These are phyloP conservation scores for Calonectria pseudoturangicola DNA, from an alignment of 2,329 filamentous ascomycete genomes.

Conservation along the genomic window DNA sequence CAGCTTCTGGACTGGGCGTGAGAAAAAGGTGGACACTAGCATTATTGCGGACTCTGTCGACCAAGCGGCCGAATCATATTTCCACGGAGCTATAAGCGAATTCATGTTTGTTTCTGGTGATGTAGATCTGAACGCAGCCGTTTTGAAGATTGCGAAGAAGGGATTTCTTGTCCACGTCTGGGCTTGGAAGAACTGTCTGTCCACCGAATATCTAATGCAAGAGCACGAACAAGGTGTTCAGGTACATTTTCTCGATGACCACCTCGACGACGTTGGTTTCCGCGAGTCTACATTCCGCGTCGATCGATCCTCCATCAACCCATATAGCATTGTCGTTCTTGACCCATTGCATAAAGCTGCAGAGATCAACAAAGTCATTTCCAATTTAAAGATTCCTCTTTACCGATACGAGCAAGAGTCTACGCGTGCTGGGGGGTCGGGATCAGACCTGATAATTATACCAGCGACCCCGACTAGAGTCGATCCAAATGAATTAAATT, in stretches of 20 bases:
- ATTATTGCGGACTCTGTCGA: constrained; percentile 27
- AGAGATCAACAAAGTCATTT: constrained; percentile 7
- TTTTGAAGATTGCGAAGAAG: constrained; percentile 11
- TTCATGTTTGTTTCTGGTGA: constrained; percentile 19
- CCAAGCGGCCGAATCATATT: constrained; percentile 12
- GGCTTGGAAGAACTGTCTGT: constrained; percentile 12
- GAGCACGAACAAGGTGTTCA: constrained; percentile 6
- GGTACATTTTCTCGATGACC: constrained; percentile 20
- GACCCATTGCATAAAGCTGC: constrained; percentile 22
- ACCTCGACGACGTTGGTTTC: constrained; percentile 25
- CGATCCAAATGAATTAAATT: constrained; percentile 4
- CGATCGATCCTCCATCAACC: constrained; percentile 25
- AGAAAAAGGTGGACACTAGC: constrained; percentile 27
- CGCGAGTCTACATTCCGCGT: constrained; percentile 19
- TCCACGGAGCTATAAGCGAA: not conserved
- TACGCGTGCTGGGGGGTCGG: not conserved
- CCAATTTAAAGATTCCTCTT: constrained; percentile 3
- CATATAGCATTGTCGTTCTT: constrained; percentile 28
- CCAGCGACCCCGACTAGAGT: constrained; percentile 11
- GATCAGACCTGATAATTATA: constrained; percentile 7
- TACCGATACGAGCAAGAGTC: constrained; percentile 21
- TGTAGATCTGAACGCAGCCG: constrained; percentile 10
- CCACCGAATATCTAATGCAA: constrained; percentile 7
- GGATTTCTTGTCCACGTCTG: constrained; percentile 11
- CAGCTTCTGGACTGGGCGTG: constrained; percentile 29